Evolutionary conservation across 1,139 yeast species (phyloP).

Genomic region (Suhomyces coccinellae): DNA sequence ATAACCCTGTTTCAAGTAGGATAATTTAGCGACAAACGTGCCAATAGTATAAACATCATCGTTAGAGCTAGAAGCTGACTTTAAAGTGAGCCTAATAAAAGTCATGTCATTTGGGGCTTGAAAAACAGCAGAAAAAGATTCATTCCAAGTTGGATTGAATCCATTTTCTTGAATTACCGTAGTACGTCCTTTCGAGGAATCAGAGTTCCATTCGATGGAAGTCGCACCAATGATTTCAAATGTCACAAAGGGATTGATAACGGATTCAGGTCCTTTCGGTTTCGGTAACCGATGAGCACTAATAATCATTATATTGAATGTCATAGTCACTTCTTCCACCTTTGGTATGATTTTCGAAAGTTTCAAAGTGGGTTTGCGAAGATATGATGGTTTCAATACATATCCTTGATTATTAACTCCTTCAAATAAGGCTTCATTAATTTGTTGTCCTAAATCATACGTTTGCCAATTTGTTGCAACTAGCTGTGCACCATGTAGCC

Average conservation of each 20-base stretch:
- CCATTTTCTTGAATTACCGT: slow-evolving; percentile 59
- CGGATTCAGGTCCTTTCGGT: slow-evolving; percentile 44
- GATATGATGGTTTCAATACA: slow-evolving; percentile 65
- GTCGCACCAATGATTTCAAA: slow-evolving; percentile 55
- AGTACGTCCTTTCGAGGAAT: slow-evolving; percentile 30
- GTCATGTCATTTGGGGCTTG: slow-evolving; percentile 43
- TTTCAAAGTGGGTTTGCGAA: slow-evolving; percentile 38
- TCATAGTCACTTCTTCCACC: slow-evolving; percentile 5
- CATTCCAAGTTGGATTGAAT: slow-evolving; percentile 83
- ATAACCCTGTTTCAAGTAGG: slow-evolving; percentile 69
- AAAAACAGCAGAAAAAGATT: slow-evolving; percentile 47
- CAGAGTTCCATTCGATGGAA: slow-evolving; percentile 25
- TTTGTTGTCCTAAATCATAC: slow-evolving; percentile 81
- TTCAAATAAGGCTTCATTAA: slow-evolving; percentile 83
- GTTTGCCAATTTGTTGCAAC: slow-evolving; percentile 98
- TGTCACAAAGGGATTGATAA: slow-evolving; percentile 58
- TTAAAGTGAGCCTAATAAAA: slow-evolving; percentile 35
- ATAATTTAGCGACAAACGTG: slow-evolving; percentile 52
- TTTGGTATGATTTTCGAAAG: slow-evolving; percentile 17
- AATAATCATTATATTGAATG: slow-evolving; percentile 50
- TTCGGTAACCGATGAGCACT: slow-evolving; percentile 88
- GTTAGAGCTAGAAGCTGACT: slow-evolving; percentile 21
- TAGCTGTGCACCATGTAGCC: slow-evolving; percentile 89
- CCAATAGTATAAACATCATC: slow-evolving; percentile 52
- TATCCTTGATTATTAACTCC: slow-evolving; percentile 65